Base-by-base conservation (phyloP, 306 rosid species). In the Begonia loranthoides region DNA sequence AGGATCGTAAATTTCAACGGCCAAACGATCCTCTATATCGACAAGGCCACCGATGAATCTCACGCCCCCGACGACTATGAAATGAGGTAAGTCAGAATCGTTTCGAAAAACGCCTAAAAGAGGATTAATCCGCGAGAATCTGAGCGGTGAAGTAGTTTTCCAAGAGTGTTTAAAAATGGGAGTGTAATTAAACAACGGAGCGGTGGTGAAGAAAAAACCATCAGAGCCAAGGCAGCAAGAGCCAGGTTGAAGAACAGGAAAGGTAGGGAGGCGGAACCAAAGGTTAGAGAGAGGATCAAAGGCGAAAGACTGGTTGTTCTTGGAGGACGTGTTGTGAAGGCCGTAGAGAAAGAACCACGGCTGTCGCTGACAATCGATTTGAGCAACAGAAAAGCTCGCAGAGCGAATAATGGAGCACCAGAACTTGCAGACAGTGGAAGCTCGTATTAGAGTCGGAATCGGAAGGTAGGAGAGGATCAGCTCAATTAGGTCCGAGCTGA, bases 321-420 rank as follows among this genome's bases (percentile, higher is more conserved):
- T 81, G 24, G 87, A 75, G 49, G 92, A 70, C 52, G 81, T 79
- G 70, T 84, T 88, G 64, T 88, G 93, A 77, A 88, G 67, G 17
- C 84, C 93, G 21, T 75, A 69, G 57, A 88, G 94, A 69, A 84
- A 81, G 54, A 88, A 84, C 96, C 94, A 88, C 0, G 96, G 83
- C 17, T 34, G 28, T 55, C 50, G 58, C 15, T 17, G 41, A 52
- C 36, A 13, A 5, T n/a, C 19, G 43, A 15, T 13, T 34, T 62
- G 5, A 16, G 52, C 11, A 28, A 55, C 5, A 50, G 79, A 67
- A 65, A 87, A 87, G 14, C 66, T 17, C 0, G 70, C 15, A 5
- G 87, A 76, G 4, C 85, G 73, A 62, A 84, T 67, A 1, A 81
- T 65, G 41, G 80, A 66, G 64, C 55, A 61, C 94, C 96, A 88